Evolutionary conservation across 1,284 basidiomycete species (phyloP), one percentile per base, ranked within the genome.

Genomic region (Coniophora puteana): DNA sequence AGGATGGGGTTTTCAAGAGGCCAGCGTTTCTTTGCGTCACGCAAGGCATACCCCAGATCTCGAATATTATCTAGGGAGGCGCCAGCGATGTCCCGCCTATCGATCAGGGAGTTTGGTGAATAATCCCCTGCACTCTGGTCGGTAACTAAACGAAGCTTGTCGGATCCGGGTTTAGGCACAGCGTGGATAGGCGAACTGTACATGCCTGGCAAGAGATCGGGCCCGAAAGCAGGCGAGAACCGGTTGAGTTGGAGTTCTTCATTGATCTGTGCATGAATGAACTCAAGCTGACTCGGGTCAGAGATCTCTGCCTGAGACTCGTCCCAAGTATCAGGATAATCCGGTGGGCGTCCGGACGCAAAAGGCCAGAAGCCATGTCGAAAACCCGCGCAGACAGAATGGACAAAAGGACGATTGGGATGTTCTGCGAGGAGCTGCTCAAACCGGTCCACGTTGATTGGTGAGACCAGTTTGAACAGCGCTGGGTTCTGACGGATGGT

Each of bases 131-230:
- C 54, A 28, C 57, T 61, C 26, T 65, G 64, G 42, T 71, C 53
- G 34, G 53, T 59, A 27, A 69, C 49, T 2, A 71, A 47, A 3
- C 60, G 48, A 3, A 61, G 48, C 31, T 63, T 61, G 10, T 51
- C 52, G 0, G 18, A 26, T 29, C 55, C 44, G 2, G 53, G 57
- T 32, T 66, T 67, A 0, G 64, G 65, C 6, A 67, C 59, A 6
- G 52, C 62, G 24, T 61, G 51, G 1, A 69, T 45, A 0, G 71
- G 72, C 48, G 62, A 61, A 11, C 48, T 54, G 32, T 66, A 62
- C 71, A 76, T 75, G 0, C 72, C 71, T 0, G 66, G 66, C 0
- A 71, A 50, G 0, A 76, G 55, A 1, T 61, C 39, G 0, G 47
- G 33, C 0, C 63, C 60, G 41, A 72, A 69, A 4, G 61, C 22